A percentile compares a stretch with the other conserved stretches of the same genome.
Conservation (phyloP, 2,329 filamentous ascomycete species). For the Magnaporthiopsis poae region DNA sequence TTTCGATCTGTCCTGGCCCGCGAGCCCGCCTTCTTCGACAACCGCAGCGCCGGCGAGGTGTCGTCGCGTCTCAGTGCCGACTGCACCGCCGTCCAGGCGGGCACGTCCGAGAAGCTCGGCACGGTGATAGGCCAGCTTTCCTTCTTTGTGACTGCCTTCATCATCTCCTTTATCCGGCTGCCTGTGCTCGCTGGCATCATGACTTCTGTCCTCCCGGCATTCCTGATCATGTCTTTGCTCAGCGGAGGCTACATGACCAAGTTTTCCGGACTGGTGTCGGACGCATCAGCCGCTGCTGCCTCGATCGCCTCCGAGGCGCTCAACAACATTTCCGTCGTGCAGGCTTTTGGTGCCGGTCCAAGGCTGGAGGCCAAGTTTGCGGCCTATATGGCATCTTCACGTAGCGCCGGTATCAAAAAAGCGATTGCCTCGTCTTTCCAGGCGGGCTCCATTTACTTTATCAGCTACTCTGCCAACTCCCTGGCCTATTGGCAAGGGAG, state of each 20-base stretch:
- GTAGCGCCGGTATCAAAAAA: slow-evolving; percentile 47
- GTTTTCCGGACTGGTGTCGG: slow-evolving; percentile 39
- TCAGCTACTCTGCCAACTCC: slow-evolving; percentile 57
- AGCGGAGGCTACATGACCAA: slow-evolving; percentile 45
- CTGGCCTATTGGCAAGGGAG: slow-evolving; percentile 61
- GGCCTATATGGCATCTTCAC: slow-evolving; percentile 38
- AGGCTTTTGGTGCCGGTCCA: slow-evolving; percentile 50
- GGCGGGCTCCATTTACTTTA: slow-evolving; percentile 54
- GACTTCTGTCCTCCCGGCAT: slow-evolving; percentile 52
- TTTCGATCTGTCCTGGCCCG: slow-evolving; percentile 49
- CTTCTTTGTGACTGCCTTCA: slow-evolving; percentile 58
- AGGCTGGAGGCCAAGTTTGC: slow-evolving; percentile 52
- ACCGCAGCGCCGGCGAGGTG: slow-evolving; percentile 52
- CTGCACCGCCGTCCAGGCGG: slow-evolving; percentile 56
- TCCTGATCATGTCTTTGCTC: slow-evolving; percentile 47
- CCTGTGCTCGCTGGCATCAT: slow-evolving; percentile 54
- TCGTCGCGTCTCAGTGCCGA: slow-evolving; percentile 54
- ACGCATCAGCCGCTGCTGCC: slow-evolving; percentile 46
- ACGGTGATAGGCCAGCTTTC: slow-evolving; percentile 51
- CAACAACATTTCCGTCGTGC: slow-evolving; percentile 50
- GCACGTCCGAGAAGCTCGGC: slow-evolving; percentile 62
- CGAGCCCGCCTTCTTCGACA: slow-evolving; percentile 55
- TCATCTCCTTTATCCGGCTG: slow-evolving; percentile 58
- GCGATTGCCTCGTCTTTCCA: slow-evolving; percentile 46
- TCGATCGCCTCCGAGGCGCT: slow-evolving; percentile 55